Evolutionary conservation across 495 filamentous ascomycete species (phyloP).

Genomic region (Penicillium nucicola): DNA sequence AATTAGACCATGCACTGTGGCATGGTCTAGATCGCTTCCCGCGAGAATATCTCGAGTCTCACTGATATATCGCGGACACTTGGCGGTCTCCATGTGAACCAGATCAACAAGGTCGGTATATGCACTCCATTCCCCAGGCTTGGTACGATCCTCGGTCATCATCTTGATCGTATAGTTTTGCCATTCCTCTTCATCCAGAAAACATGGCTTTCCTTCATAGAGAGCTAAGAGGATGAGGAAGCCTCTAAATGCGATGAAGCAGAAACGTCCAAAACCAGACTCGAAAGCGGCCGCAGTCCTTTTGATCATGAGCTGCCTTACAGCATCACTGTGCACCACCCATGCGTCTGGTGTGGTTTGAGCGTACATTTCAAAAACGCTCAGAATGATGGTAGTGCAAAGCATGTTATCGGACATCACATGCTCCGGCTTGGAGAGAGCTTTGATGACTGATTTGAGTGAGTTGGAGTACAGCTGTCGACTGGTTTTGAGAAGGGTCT

Average conservation of each 20-base stretch:
- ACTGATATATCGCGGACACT: conserved; percentile 31
- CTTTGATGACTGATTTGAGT: conserved; percentile 20
- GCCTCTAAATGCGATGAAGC: conserved; percentile 31
- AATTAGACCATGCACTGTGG: conserved; percentile 4
- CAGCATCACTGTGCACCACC: conserved; percentile 31
- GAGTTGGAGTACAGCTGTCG: conserved; percentile 29
- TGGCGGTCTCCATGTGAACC: conserved; percentile 29
- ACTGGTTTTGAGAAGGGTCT: conserved; percentile 18
- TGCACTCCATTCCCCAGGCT: conserved; percentile 19
- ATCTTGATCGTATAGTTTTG: conserved; percentile 15
- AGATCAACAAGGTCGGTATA: conserved; percentile 24
- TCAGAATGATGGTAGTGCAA: conserved; percentile 32
- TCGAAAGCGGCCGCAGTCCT: conserved; percentile 20
- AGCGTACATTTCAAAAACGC: conserved; percentile 37
- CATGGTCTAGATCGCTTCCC: neutral
- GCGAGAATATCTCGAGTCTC: conserved; percentile 22
- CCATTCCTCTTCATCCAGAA: conserved; percentile 32
- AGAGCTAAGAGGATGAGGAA: conserved; percentile 31
- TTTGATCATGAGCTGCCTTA: conserved; percentile 27
- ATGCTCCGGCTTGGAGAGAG: conserved; percentile 17
- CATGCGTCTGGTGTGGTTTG: conserved; percentile 28
- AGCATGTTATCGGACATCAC: conserved; percentile 32
- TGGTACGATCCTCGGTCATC: conserved; percentile 25
- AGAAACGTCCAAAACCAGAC: conserved; percentile 22
- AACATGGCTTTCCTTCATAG: conserved; percentile 27